Conservation (phyloP, 768 basidiomycete species). For the Russula compacta region DNA sequence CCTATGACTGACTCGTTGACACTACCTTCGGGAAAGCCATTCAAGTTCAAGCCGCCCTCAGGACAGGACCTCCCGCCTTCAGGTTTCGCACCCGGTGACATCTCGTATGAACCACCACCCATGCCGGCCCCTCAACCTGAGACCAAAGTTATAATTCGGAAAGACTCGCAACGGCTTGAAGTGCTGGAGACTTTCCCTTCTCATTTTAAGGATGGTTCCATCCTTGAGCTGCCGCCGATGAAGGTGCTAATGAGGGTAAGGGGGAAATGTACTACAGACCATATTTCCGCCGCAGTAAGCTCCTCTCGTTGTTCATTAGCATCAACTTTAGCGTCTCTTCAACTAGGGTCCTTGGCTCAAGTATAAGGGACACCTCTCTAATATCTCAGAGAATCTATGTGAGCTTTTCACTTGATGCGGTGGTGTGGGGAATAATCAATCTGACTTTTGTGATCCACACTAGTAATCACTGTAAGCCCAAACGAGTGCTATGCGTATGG, state of each 20-base stretch:
- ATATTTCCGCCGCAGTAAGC: constrained; percentile 88
- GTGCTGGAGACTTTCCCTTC: constrained; percentile 75
- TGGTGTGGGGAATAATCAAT: not conserved
- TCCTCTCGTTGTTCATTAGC: not conserved
- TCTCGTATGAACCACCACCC: constrained; percentile 69
- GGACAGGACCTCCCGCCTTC: constrained; percentile 76
- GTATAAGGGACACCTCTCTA: constrained; percentile 94
- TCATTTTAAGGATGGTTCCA: constrained; percentile 52
- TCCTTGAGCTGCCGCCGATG: constrained; percentile 69
- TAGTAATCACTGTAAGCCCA: constrained; percentile 71
- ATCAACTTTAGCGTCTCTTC: not conserved
- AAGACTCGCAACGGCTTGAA: constrained; percentile 80
- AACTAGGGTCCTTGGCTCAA: constrained; percentile 91
- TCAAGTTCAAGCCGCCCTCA: constrained; percentile 77
- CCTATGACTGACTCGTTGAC: constrained; percentile 69
- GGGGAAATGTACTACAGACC: constrained; percentile 99
- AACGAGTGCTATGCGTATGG: not conserved
- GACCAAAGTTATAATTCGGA: constrained; percentile 66
- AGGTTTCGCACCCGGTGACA: constrained; percentile 73
- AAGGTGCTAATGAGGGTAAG: constrained; percentile 84
- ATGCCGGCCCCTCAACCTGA: constrained; percentile 67
- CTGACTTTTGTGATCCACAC: not conserved
- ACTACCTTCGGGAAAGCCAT: constrained; percentile 61
- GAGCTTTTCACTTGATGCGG: constrained; percentile 27
- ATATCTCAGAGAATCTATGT: constrained; percentile 94